A percentile compares a stretch with the other conserved stretches of the same genome.
These are phyloP conservation scores for Chytriomyces sp. DNA, from an alignment of 192 early-diverging fungal species.

Conservation along the genomic window DNA sequence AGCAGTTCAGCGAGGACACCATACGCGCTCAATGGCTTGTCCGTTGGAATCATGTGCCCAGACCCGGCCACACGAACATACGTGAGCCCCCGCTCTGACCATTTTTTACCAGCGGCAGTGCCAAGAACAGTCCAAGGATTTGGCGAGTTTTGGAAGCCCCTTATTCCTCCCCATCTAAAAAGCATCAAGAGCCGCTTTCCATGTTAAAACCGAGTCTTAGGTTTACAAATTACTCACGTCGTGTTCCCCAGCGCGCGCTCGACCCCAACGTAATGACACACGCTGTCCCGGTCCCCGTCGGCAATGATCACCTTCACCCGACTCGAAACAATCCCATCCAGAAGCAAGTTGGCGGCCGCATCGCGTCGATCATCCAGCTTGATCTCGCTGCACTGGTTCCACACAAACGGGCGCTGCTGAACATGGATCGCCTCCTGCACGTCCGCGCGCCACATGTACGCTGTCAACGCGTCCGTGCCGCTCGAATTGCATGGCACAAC, in stretches of 20 bases:
- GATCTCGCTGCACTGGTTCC: not conserved
- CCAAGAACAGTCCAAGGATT: slow-evolving; percentile 13
- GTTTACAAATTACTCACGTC: slow-evolving; percentile 12
- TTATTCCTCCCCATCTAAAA: slow-evolving; percentile 40
- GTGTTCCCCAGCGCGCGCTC: slow-evolving; percentile 59
- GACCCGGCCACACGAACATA: slow-evolving; percentile 57
- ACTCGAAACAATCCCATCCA: not conserved
- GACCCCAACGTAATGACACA: slow-evolving; percentile 6
- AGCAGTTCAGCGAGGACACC: not conserved
- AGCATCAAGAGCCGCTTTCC: not conserved
- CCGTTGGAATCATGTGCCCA: slow-evolving; percentile 68
- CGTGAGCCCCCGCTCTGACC: slow-evolving; percentile 50
- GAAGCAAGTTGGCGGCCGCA: not conserved
- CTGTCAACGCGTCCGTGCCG: not conserved
- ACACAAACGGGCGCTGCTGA: not conserved
- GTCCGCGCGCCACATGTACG: not conserved
- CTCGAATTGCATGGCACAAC: not conserved
- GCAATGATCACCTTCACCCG: slow-evolving; percentile 7
- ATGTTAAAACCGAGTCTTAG: not conserved
- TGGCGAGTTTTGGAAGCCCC: slow-evolving; percentile 39
- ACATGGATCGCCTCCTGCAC: slow-evolving; percentile 14
- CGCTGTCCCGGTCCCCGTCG: slow-evolving; percentile 6
- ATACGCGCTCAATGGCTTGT: slow-evolving; percentile 47
- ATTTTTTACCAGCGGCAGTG: slow-evolving; percentile 44
- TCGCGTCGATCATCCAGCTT: not conserved